These are phyloP conservation scores for Santalum album DNA, from an alignment of 164 flowering plant species.

Conservation along the genomic window DNA sequence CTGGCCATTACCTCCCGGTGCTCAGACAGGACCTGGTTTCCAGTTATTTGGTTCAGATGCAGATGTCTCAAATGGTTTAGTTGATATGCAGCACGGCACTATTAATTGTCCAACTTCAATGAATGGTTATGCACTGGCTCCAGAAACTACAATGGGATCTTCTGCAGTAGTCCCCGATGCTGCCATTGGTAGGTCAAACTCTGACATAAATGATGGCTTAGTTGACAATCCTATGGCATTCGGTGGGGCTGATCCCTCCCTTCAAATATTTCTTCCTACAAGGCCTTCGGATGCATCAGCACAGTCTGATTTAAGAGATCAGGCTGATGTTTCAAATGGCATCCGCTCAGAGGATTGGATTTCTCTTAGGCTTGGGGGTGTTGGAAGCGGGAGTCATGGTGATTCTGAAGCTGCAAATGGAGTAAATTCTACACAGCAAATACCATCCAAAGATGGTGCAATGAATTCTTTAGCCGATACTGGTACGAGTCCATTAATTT, in stretches of 20 bases:
- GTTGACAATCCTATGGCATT: conserved; percentile 73
- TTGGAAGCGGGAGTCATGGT: conserved; percentile 32
- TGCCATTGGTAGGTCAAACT: conserved; percentile 28
- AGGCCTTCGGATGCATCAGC: conserved; percentile 43
- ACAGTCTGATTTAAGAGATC: conserved; percentile 47
- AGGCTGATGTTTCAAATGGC: conserved; percentile 45
- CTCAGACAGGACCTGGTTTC: conserved; percentile 46
- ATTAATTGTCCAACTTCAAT: conserved; percentile 33
- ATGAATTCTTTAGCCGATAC: conserved; percentile 52
- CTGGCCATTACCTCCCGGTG: conserved; percentile 53
- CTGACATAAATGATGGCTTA: conserved; percentile 41
- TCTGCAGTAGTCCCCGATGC: conserved; percentile 37
- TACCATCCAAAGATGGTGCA: conserved; percentile 36
- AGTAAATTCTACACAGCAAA: conserved; percentile 31
- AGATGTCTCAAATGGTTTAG: conserved; percentile 50
- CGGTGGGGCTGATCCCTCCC: conserved; percentile 69
- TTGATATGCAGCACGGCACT: conserved; percentile 38
- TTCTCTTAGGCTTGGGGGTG: conserved; percentile 81
- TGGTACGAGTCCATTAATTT: conserved; percentile 33
- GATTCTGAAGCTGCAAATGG: conserved; percentile 38
- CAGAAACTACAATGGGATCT: conserved; percentile 34
- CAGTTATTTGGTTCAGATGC: conserved; percentile 63
- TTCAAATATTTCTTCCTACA: conserved; percentile 82
- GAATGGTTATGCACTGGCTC: conserved; percentile 50
- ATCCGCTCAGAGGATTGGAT: conserved; percentile 74